Conservation (phyloP, 2,329 filamentous ascomycete species). For the Penicillium sp. region DNA sequence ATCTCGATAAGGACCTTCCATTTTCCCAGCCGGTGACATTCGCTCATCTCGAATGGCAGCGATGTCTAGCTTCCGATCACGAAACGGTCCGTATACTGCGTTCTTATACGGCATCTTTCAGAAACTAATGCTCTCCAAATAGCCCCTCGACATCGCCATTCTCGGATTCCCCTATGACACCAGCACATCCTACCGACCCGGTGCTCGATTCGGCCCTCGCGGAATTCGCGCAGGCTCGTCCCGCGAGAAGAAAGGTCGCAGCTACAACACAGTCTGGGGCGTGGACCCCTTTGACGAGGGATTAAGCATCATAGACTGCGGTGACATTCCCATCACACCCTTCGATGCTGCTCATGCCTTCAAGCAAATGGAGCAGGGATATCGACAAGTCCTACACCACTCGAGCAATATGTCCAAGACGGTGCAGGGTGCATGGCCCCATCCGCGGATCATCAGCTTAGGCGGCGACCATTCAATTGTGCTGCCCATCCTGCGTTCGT, state of each 20-base stretch:
- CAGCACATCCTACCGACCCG: neutral
- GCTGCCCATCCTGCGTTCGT: neutral
- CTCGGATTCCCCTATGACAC: neutral
- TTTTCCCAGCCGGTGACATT: neutral
- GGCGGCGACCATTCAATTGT: neutral
- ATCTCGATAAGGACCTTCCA: neutral
- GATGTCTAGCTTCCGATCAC: neutral
- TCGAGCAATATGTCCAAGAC: conserved; percentile 12
- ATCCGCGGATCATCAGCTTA: neutral
- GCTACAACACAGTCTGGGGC: conserved; percentile 38
- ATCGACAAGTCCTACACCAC: conserved; percentile 28
- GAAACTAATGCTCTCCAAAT: neutral
- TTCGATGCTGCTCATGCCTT: conserved; percentile 35
- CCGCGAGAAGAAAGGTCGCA: conserved; percentile 38
- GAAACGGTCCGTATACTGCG: neutral
- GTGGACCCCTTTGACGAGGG: conserved; percentile 35
- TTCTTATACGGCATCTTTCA: neutral
- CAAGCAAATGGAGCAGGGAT: conserved; percentile 36
- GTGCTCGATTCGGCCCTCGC: conserved; percentile 32
- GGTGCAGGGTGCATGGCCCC: neutral
- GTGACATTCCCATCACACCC: conserved; percentile 35
- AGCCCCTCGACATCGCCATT: neutral
- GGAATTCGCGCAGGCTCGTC: conserved; percentile 40
- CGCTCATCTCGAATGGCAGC: neutral
- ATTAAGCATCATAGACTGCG: conserved; percentile 9